phyloP scores from a whole-genome alignment of 2,329 filamentous ascomycete species.

The Diaporthe aspalathi region DNA sequence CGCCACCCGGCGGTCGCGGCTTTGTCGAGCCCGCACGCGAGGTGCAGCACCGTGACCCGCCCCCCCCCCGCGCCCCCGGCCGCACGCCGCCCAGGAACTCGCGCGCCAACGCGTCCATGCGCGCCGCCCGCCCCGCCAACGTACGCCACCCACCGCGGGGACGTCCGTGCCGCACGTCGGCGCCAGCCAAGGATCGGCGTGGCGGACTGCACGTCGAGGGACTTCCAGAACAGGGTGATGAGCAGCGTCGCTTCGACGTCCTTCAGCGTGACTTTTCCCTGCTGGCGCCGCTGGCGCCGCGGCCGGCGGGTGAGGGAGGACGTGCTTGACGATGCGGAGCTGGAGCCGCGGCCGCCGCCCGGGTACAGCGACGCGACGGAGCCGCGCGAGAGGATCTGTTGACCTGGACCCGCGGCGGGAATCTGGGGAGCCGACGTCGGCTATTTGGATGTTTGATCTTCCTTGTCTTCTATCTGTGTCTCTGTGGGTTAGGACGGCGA shows the following conservation, averaged over 20 bases:
- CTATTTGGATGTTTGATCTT: background rate
- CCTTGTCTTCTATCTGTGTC: too few relatives aligned
- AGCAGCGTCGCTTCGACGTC: background rate
- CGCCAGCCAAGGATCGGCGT: background rate
- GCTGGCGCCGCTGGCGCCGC: background rate
- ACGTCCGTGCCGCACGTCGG: slow-evolving; percentile 14
- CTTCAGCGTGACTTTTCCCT: background rate
- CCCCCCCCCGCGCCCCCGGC: too few relatives aligned
- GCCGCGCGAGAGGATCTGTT: background rate
- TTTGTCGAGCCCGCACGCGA: slow-evolving; percentile 38
- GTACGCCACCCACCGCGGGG: slow-evolving; percentile 33
- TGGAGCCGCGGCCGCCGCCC: too few relatives aligned
- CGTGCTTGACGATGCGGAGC: background rate
- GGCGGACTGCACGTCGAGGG: background rate
- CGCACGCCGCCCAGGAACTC: slow-evolving; percentile 25
- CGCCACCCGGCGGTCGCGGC: slow-evolving; percentile 18
- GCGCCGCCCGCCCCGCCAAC: slow-evolving; percentile 15
- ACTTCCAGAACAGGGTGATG: background rate
- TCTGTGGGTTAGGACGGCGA: background rate
- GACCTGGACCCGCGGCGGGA: slow-evolving; percentile 20
- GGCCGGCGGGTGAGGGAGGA: background rate
- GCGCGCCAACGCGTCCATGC: slow-evolving; percentile 30
- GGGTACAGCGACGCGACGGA: background rate
- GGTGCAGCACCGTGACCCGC: slow-evolving; percentile 35
- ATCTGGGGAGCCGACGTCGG: background rate